Evolutionary conservation across 495 filamentous ascomycete species (phyloP).

Genomic region (Daldinia loculata): DNA sequence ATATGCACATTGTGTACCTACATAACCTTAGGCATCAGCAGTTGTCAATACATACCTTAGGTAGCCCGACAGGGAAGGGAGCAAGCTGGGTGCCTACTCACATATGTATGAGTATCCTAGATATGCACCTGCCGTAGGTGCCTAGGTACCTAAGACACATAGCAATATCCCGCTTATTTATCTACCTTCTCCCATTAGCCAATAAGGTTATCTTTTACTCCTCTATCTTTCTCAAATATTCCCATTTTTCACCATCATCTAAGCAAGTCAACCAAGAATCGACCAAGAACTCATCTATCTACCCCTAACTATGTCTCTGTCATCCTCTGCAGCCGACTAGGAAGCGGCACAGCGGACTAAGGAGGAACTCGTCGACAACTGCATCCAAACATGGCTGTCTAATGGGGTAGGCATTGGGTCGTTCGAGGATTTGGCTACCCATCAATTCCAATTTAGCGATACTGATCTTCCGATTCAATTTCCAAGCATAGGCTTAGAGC

Average conservation of each 20-base stretch:
- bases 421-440: neutral
- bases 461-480: neutral
- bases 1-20: no score
- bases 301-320: neutral
- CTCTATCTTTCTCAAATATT: neutral
- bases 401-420: neutral
- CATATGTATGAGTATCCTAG: neutral
- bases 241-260: neutral
- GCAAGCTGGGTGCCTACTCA: neutral
- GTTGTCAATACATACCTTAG: no score
- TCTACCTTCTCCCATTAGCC: neutral
- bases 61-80: no score
- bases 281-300: neutral
- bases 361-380: constrained; percentile 27
- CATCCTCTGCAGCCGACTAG: constrained; percentile 10
- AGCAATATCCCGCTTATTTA: neutral
- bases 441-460: neutral
- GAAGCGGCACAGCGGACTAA: constrained; percentile 20
- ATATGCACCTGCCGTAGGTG: neutral
- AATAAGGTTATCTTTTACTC: neutral
- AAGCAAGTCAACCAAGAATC: neutral
- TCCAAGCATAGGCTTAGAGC: neutral
- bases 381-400: constrained; percentile 24
- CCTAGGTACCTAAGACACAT: neutral
- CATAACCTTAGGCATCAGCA: no score